Evolutionary conservation across 768 basidiomycete species (phyloP).

Genomic region (Auricularia sp.): DNA sequence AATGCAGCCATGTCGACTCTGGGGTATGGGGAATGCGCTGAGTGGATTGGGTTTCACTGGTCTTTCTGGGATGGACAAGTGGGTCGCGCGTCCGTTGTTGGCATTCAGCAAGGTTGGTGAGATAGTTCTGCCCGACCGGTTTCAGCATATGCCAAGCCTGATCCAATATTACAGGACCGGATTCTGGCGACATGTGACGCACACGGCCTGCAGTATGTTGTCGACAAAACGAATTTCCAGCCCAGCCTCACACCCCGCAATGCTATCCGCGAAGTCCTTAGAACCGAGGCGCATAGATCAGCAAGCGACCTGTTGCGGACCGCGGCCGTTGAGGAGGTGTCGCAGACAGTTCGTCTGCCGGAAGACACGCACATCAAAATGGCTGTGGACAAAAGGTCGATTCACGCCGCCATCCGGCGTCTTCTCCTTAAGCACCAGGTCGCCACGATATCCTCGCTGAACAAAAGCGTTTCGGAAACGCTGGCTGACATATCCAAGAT

Average conservation of each 20-base stretch:
- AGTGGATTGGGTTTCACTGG: conserved; percentile 35
- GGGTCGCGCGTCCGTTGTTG: conserved; percentile 66
- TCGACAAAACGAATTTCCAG: conserved; percentile 66
- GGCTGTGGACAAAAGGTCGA: conserved; percentile 5
- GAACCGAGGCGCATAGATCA: background rate
- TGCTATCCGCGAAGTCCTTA: conserved; percentile 47
- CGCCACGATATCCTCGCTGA: background rate
- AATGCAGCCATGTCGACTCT: conserved; percentile 58
- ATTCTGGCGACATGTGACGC: conserved; percentile 70
- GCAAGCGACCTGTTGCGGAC: background rate
- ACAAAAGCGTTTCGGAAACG: too few relatives aligned
- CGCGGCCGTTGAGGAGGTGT: conserved; percentile 7
- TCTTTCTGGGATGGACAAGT: conserved; percentile 48
- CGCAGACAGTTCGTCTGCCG: background rate
- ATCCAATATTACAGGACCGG: conserved; percentile 43
- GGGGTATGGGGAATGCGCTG: conserved; percentile 59
- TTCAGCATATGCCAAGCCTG: conserved; percentile 6
- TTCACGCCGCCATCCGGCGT: conserved; percentile 8
- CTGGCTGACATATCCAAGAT: too few relatives aligned
- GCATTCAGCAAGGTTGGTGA: conserved; percentile 51
- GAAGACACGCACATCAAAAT: too few relatives aligned
- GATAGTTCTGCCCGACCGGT: background rate
- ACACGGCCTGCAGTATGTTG: conserved; percentile 48
- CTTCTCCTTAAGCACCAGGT: conserved; percentile 6
- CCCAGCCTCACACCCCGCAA: conserved; percentile 65